Conservation (phyloP, 768 basidiomycete genomes). For the Nidularia sp. region DNA sequence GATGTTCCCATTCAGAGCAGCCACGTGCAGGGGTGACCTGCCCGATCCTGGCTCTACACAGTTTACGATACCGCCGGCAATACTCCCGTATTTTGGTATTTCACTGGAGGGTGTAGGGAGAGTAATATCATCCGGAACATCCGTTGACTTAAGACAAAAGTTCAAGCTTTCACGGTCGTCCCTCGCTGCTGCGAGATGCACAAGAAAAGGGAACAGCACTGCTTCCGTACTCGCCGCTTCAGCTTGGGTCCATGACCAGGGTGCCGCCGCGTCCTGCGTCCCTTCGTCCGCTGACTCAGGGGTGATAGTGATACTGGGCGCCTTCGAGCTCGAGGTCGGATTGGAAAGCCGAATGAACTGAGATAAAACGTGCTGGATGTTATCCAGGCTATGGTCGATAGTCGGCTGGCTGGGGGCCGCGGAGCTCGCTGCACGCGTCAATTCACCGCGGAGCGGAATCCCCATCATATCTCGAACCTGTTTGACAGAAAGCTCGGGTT, state of each 20-base stretch:
- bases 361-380: constrained; percentile 59
- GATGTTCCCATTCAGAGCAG: constrained; percentile 63
- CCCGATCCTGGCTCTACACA: constrained; percentile 68
- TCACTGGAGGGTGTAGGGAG: constrained; percentile 15
- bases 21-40: constrained; percentile 74
- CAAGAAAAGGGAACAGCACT: constrained; percentile 69
- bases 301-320: constrained; percentile 29
- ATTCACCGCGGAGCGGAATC: constrained; percentile 83
- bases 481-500: constrained; percentile 62
- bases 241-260: constrained; percentile 77
- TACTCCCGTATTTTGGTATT: constrained; percentile 26
- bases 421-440: constrained; percentile 52
- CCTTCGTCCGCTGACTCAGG: constrained; percentile 33
- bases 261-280: constrained; percentile 48
- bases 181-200: constrained; percentile 73
- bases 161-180: constrained; percentile 61
- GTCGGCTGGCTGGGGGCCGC: constrained; percentile 36
- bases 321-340: constrained; percentile 18
- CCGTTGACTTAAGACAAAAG: constrained; percentile 48
- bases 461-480: constrained; percentile 75
- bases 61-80: constrained; percentile 71
- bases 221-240: constrained; percentile 70
- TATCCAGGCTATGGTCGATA: constrained; percentile 49
- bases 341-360: constrained; percentile 65
- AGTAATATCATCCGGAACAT: constrained; percentile 14